Conservation (phyloP, 345 rosid species). For the Hibiscus mutabilis region DNA sequence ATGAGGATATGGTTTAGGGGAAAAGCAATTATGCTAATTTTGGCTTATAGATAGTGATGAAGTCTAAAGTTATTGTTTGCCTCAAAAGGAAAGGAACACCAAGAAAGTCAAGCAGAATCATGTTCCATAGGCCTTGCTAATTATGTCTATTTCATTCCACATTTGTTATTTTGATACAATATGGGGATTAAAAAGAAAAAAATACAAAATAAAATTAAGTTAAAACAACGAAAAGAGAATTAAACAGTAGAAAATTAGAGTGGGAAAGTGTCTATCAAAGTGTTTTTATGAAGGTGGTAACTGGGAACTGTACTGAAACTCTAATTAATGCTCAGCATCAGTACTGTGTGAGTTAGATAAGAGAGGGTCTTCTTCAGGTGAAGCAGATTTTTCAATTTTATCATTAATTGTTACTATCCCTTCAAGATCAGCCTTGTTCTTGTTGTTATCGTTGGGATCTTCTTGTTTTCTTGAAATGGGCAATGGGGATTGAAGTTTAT, state of each 20-base stretch:
- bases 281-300: not conserved
- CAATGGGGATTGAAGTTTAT: conserved; percentile 10
- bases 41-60: conserved; percentile 33
- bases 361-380: conserved; percentile 42
- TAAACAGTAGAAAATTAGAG: conserved; percentile 7
- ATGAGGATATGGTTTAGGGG: not conserved
- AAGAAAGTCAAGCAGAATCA: conserved; percentile 22
- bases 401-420: too few relatives aligned
- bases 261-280: not conserved
- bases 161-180: conserved; percentile 10
- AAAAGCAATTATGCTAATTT: conserved; percentile 30
- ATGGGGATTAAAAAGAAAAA: not conserved
- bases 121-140: conserved; percentile 19
- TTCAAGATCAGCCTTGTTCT: conserved; percentile 26
- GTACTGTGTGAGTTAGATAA: conserved; percentile 20
- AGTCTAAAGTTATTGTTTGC: conserved; percentile 19
- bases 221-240: not conserved
- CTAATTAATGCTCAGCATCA: conserved; percentile 10
- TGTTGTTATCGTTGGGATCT: conserved; percentile 13
- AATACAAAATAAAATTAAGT: not conserved
- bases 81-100: conserved; percentile 32
- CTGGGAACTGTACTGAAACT: conserved; percentile 15
- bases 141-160: not conserved
- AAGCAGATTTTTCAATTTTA: conserved; percentile 28
- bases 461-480: conserved; percentile 24